phyloP scores from a whole-genome alignment of 2,329 filamentous ascomycete species.

The Fonsecaea erecta region DNA sequence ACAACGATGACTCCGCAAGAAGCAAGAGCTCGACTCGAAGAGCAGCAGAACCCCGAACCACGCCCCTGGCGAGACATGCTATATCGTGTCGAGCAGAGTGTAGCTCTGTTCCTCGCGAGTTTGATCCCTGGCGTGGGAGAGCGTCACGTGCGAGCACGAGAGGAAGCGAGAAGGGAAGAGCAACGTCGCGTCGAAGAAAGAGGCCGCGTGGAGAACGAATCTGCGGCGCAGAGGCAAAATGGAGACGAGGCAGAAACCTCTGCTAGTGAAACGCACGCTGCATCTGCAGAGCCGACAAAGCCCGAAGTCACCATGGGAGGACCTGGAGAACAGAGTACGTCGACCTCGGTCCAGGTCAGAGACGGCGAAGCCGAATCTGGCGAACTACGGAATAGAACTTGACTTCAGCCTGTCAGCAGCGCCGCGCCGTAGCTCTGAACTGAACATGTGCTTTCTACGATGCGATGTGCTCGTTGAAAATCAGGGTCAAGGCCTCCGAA shows the following conservation, averaged over 20 bases:
- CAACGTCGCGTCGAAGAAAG: constrained; percentile 35
- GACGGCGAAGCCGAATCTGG: constrained; percentile 4
- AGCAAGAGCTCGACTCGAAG: constrained; percentile 36
- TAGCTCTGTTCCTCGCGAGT: constrained; percentile 67
- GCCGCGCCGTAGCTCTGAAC: not conserved
- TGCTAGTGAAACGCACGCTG: not conserved
- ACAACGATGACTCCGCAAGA: constrained; percentile 34
- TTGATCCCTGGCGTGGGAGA: constrained; percentile 67
- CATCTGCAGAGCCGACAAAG: not conserved
- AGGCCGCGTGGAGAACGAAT: constrained; percentile 24
- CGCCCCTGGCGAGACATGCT: constrained; percentile 30
- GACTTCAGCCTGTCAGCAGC: not conserved
- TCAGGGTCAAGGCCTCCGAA: not conserved
- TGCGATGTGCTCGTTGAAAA: not conserved
- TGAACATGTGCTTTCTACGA: not conserved
- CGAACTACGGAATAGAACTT: constrained; percentile 18
- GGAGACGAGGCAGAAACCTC: not conserved
- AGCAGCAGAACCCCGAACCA: constrained; percentile 29
- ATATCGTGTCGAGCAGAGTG: constrained; percentile 55
- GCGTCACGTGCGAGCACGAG: constrained; percentile 61
- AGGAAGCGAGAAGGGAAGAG: constrained; percentile 51
- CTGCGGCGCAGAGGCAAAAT: constrained; percentile 7
- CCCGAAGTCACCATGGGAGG: constrained; percentile 6
- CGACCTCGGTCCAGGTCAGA: constrained; percentile 15
- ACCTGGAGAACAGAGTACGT: constrained; percentile 13